Percentiles rank a stretch among this genome's conserved stretches.
Conservation (phyloP, 176 grass and related monocot genomes). For the Aegilops sharonensis region DNA sequence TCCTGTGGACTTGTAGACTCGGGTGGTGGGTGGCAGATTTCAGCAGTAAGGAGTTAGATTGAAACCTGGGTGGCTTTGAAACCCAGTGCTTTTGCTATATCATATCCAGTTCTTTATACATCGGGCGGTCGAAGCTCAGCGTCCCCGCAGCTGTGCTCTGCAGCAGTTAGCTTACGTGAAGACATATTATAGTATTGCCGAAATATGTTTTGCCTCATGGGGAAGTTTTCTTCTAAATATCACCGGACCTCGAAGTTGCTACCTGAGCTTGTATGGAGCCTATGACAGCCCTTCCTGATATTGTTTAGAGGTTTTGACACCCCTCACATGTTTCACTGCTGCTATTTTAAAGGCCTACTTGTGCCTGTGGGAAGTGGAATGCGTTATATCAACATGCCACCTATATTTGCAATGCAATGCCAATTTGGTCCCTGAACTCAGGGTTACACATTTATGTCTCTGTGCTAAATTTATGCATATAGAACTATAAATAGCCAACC, state of each 20-base stretch:
- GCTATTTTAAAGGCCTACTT: background rate
- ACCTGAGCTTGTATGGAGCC: background rate
- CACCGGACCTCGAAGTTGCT: background rate
- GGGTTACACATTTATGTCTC: background rate
- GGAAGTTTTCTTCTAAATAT: background rate
- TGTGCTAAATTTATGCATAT: background rate
- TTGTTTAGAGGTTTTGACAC: background rate
- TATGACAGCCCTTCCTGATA: background rate
- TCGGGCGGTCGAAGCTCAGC: background rate
- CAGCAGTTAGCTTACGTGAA: constrained; percentile 6
- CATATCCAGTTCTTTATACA: background rate
- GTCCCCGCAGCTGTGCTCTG: background rate
- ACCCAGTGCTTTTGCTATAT: background rate
- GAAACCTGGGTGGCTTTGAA: constrained; percentile 19
- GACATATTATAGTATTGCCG: background rate
- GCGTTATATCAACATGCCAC: background rate
- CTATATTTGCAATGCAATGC: background rate
- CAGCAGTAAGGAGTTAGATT: constrained; percentile 6
- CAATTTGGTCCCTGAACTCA: background rate
- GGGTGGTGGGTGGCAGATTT: constrained; percentile 30
- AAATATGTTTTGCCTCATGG: background rate
- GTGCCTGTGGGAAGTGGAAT: background rate
- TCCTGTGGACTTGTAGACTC: constrained; percentile 33
- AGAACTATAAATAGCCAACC: background rate
- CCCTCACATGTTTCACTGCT: background rate